Conservation (phyloP, 73 alveolate genomes). For the Uronychia setigera region DNA sequence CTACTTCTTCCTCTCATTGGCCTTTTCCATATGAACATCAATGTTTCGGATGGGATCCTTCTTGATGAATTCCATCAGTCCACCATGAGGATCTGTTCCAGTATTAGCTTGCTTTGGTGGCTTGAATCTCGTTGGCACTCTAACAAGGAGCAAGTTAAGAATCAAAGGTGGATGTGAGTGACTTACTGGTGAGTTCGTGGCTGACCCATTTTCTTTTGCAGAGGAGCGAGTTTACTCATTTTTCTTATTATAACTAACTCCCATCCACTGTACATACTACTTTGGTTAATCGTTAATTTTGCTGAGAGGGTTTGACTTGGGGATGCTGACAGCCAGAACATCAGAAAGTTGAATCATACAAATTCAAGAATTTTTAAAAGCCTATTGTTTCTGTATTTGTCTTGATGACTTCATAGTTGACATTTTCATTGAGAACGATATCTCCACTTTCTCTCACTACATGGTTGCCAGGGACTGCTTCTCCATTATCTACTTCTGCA, state of each 20-base stretch:
- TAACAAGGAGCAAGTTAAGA: neutral
- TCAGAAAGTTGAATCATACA: no score
- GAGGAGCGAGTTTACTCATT: no score
- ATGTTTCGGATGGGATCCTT: slow-evolving; percentile 73
- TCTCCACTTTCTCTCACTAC: slow-evolving; percentile 10
- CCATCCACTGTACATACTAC: no score
- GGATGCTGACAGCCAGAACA: no score
- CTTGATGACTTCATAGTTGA: slow-evolving; percentile 1
- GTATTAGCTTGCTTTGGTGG: slow-evolving; percentile 55
- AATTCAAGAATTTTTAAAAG: no score
- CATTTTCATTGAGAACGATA: neutral
- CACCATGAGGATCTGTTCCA: slow-evolving; percentile 84
- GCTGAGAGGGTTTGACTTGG: no score
- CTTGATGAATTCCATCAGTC: slow-evolving; percentile 69
- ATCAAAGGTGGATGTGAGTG: no score
- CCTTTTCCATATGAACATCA: slow-evolving; percentile 49
- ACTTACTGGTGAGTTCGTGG: slow-evolving; percentile 37
- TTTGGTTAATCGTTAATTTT: no score
- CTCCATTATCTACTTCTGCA: slow-evolving; percentile 7
- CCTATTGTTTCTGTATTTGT: neutral
- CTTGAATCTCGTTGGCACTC: slow-evolving; percentile 46
- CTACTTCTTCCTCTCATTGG: slow-evolving; percentile 15
- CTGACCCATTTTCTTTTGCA: slow-evolving; percentile 35
- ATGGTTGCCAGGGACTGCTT: neutral
- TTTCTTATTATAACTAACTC: no score